Evolutionary conservation across 805 yeast genomes (phyloP), one percentile per base, ranked within the genome.

Genomic region (Cyberlindnera xylosilytica): DNA sequence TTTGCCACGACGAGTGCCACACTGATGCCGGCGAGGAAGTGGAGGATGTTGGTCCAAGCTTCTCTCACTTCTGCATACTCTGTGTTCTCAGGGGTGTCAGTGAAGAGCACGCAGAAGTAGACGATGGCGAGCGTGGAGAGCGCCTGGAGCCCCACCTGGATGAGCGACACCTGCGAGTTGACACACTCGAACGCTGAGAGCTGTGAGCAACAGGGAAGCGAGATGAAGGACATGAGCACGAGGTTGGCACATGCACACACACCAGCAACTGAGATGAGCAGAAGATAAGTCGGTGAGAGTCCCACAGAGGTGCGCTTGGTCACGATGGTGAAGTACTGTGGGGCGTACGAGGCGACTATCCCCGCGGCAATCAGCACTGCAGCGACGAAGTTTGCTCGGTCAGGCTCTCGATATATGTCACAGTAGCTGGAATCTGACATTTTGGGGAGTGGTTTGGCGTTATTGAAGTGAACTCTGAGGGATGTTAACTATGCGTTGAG

Each of bases 241-340:
- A 87, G 73, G 54, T 88, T 88, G 16, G 83, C 69, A 37, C 82
- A 63, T 0, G 91, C 79, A 53, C 82, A 74, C 22, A 81, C 63
- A n/a, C 86, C 81, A 17, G 90, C 78, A 36, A 81, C 61, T 4
- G 83, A 75, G 4, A 93, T 93, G 31, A 88, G 70, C 12, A 87
- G 63, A 24, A 87, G 66, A 57, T 80, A 87, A 51, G 74, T 69
- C 11, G 90, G 86, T 5, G 90, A 82, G 18, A 87, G 65, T 4
- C 96, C 96, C 57, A 86, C 89, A 11, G 90, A 79, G 6, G 88
- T 73, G 38, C 73, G 62, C 38, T 88, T 72, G 16, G 58, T 52
- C 39, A 76, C 61, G 41, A 87, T 79, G 34, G 81, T 73, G 33
- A 69, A 42, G 59, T 83, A 87, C 64, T 87, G 96, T 0, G 96